phyloP scores from a whole-genome alignment of 768 basidiomycete species.

The Chlorophyllum brunneum region DNA sequence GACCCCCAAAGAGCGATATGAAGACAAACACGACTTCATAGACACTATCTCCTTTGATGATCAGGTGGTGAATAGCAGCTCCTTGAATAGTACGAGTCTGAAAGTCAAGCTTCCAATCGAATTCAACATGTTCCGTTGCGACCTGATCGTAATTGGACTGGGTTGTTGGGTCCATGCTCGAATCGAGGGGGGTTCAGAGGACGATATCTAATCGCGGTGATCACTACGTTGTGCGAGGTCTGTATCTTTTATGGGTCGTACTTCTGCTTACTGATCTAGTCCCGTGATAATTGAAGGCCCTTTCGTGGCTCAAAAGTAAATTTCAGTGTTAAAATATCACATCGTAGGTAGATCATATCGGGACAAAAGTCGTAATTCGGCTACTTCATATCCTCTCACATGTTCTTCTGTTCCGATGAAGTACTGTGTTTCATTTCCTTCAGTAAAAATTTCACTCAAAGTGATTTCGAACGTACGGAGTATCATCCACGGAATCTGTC shows the following conservation, averaged over 20 bases:
- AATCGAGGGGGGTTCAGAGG: too few relatives aligned
- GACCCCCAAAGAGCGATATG: background rate
- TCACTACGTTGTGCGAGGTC: background rate
- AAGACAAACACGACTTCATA: constrained; percentile 54
- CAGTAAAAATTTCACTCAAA: background rate
- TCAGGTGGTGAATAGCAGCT: constrained; percentile 58
- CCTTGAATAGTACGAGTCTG: constrained; percentile 55
- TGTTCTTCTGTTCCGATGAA: too few relatives aligned
- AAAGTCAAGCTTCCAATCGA: constrained; percentile 84
- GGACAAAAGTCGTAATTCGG: too few relatives aligned
- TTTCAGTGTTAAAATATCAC: too few relatives aligned
- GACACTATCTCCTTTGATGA: constrained; percentile 48
- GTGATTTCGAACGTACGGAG: constrained; percentile 30
- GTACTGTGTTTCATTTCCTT: too few relatives aligned
- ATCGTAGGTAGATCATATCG: too few relatives aligned
- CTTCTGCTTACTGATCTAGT: too few relatives aligned
- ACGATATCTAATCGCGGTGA: background rate
- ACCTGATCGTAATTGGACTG: constrained; percentile 79
- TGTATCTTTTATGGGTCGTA: background rate
- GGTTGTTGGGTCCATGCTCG: constrained; percentile 55
- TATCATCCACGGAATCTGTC: constrained; percentile 43
- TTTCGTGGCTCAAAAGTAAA: too few relatives aligned
- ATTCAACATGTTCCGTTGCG: constrained; percentile 58
- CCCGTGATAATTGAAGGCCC: too few relatives aligned
- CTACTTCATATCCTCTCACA: too few relatives aligned